Percentiles rank a stretch among this genome's conserved stretches.
These are phyloP conservation scores for Bretschneidera sinensis DNA, from an alignment of 345 rosid genomes.

Conservation along the genomic window DNA sequence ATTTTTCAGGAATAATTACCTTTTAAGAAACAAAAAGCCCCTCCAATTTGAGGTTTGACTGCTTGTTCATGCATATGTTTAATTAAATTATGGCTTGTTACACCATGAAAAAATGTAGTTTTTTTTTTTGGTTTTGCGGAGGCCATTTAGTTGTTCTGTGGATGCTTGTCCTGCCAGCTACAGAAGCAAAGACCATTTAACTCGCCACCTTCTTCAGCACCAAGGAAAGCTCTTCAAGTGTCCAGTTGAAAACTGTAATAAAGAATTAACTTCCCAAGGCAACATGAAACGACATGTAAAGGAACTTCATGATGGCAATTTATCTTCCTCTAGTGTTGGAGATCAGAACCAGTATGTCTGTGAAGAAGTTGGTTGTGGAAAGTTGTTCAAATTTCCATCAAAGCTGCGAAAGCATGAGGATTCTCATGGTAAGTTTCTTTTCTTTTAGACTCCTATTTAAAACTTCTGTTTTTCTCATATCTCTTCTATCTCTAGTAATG, in stretches of 20 bases:
- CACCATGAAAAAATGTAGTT: too few species aligned
- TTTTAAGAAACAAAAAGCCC: constrained; percentile 12
- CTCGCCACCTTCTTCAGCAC: constrained; percentile 69
- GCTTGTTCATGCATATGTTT: neutral
- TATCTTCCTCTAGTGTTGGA: constrained; percentile 2
- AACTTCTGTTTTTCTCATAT: neutral
- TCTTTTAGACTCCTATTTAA: neutral
- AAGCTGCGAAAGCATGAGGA: constrained; percentile 61
- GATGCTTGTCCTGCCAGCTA: constrained; percentile 70
- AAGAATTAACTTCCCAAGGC: constrained; percentile 41
- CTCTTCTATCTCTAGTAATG: neutral
- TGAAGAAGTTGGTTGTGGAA: constrained; percentile 73
- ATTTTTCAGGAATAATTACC: constrained; percentile 43
- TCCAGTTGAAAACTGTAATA: constrained; percentile 47
- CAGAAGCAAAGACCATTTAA: constrained; percentile 86
- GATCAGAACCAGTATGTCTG: constrained; percentile 44
- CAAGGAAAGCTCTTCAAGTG: constrained; percentile 75
- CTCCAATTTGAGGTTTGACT: constrained; percentile 41
- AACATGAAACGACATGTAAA: constrained; percentile 63
- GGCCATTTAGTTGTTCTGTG: constrained; percentile 60
- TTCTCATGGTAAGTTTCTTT: constrained; percentile 59
- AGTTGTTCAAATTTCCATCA: constrained; percentile 60
- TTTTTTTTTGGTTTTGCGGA: constrained; percentile 41
- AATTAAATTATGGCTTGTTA: neutral
- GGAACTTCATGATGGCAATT: constrained; percentile 43